Evolutionary conservation across 2,329 filamentous ascomycete genomes (phyloP), one percentile per base, ranked within the genome.

Genomic region (Rhinocladiella similis): DNA sequence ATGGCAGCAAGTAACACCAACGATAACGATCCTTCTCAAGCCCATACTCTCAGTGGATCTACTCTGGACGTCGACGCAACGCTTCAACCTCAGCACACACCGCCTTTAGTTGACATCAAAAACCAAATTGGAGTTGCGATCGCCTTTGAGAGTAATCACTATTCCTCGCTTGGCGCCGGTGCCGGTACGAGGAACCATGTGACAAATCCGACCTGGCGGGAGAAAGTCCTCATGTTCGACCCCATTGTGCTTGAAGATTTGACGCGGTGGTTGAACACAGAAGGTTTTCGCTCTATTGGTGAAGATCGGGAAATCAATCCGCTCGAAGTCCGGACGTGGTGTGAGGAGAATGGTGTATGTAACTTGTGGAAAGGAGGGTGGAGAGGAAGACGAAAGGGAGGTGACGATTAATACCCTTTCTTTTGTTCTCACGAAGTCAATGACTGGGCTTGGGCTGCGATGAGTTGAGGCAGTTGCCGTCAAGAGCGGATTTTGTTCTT

Each of bases 221-320:
- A 97, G 72, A 95, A 91, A 74, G 97, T 99, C 46, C 77, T 97
- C 5, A 83, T 97, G 69, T 97, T 95, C 69, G 92, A 97, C 66
- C 91, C 93, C 0, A 88, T 99, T 42, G 80, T 94, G 1, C 73
- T 97, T 0, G 93, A 97, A 72, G 91, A 97, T 63, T 76, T 99
- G 13, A 83, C 92, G 0, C 74, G 77, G 0, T 97, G 91, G 89
- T 74, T 97, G 14, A 97, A 96, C 64, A 80, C 80, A 3, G 87
- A 87, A 12, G 83, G 84, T 20, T 73, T 92, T 43, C 80, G 79
- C 12, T 76, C 77, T 3, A 80, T 84, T 0, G 84, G 84, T 0
- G 88, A 83, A 65, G 86, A 90, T 62, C 80, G 79, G 7, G 85
- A 90, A 68, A 82, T 89, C 9, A 78, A 77, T 5, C 75, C 83